Evolutionary conservation across 106 monocot species (phyloP), one percentile per base, ranked within the genome.

Genomic region (Platanthera zijinensis): DNA sequence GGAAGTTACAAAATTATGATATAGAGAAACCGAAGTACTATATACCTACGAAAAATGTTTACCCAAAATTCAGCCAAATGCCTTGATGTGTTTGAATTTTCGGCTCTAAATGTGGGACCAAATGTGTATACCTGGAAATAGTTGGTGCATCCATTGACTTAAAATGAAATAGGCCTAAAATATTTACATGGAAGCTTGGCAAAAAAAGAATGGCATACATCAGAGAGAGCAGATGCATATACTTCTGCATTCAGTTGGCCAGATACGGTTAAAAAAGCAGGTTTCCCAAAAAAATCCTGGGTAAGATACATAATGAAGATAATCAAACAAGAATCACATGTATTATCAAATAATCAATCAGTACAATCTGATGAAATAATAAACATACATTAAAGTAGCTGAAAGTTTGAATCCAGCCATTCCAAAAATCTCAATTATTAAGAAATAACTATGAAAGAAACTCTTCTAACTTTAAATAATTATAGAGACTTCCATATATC

Each of bases 61-160:
- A 97, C 97, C 97, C 97, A 97, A 84, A 97, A 97, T 94, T 94
- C 97, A 89, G 97, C 97, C 74, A 97, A 77, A 86, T 97, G 93
- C 50, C 97, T 89, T 57, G 97, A 86, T 11, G 97, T 97, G 76
- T 97, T 93, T 22, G 97, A 97, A 76, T 97, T 97, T 82, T 97
- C 97, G 52, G 97, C 97, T 69, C 97, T 84, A 83, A 97, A 97
- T 78, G 97, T 97, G 52, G 97, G 97, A 57, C 94, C 94, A 84
- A 97, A 97, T 62, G 97, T 97, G 83, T 97, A 97, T 8, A 97
- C 90, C 97, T 97, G 79, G 3, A 69, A 75, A 61, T 15, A 49
- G 7, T 21, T 48, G 5, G 75, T 47, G 15, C 50, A 73, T 32
- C 25, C 69, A 12, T n/a, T 53, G 61, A 53, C 3, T 10, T 56